These are phyloP conservation scores for Fonsecaea multimorphosa DNA, from an alignment of 2,329 filamentous ascomycete genomes.

Conservation along the genomic window DNA sequence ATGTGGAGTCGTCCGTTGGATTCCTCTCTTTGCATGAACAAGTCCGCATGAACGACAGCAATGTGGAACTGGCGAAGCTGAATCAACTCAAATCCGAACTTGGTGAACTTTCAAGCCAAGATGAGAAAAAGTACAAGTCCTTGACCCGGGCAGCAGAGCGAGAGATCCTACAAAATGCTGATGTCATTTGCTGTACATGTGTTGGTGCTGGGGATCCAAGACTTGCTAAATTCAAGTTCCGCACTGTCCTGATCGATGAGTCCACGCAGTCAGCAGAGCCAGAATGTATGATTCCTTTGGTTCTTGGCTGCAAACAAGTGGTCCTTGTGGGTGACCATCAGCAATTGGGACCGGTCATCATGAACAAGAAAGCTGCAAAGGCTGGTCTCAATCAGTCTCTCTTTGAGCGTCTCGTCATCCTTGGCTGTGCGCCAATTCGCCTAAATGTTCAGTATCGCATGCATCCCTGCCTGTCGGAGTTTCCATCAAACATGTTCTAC, in stretches of 20 bases:
- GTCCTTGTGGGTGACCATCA: conserved; percentile 99
- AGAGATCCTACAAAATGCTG: conserved; percentile 91
- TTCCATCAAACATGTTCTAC: conserved; percentile 99
- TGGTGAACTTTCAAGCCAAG: conserved; percentile 89
- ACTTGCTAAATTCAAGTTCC: conserved; percentile 95
- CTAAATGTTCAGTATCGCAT: conserved; percentile 98
- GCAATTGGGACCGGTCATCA: conserved; percentile 96
- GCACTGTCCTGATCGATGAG: conserved; percentile 96
- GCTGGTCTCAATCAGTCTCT: conserved; percentile 97
- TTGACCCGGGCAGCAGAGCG: conserved; percentile 91
- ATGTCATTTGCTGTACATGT: conserved; percentile 98
- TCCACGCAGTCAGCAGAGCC: conserved; percentile 98
- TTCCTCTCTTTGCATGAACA: conserved; percentile 96
- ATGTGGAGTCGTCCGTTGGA: conserved; percentile 97
- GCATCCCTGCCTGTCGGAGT: conserved; percentile 96
- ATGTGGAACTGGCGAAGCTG: conserved; percentile 88
- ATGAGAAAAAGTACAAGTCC: conserved; percentile 98
- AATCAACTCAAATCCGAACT: conserved; percentile 90
- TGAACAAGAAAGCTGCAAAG: conserved; percentile 99
- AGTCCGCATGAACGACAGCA: conserved; percentile 96
- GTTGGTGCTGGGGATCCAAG: conserved; percentile 96
- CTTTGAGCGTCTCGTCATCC: conserved; percentile 92
- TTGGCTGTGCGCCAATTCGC: conserved; percentile 88
- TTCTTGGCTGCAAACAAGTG: conserved; percentile 97
- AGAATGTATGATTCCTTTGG: conserved; percentile 97